Conservation (phyloP, 2,329 filamentous ascomycete species). For the Aureobasidium sp. region DNA sequence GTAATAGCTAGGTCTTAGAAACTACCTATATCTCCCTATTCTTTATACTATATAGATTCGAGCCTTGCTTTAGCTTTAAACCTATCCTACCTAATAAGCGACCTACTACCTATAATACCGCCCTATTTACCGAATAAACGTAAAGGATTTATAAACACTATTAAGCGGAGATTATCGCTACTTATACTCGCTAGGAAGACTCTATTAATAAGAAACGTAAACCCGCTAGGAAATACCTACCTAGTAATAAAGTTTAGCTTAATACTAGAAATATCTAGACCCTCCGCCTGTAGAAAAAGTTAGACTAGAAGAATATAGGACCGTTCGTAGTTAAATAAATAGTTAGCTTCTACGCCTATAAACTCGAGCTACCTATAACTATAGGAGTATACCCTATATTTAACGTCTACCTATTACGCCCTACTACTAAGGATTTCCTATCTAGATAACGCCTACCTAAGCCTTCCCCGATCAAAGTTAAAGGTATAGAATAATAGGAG, state of each 20-base stretch:
- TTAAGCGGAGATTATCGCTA: not conserved
- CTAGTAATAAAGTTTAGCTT: not conserved
- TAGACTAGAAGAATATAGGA: not conserved
- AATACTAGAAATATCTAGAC: not conserved
- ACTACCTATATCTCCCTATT: not conserved
- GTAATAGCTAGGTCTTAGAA: conserved; percentile 3
- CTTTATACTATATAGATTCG: not conserved
- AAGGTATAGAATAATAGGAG: not conserved
- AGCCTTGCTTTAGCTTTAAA: not conserved
- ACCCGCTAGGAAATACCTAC: not conserved
- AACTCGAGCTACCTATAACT: not conserved
- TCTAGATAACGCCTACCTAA: not conserved
- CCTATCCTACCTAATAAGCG: not conserved
- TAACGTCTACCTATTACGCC: not conserved
- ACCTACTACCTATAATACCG: not conserved
- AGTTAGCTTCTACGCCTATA: not conserved
- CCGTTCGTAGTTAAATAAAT: conserved; percentile 6
- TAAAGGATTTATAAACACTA: not conserved
- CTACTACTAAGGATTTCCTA: not conserved
- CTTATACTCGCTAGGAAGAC: not conserved
- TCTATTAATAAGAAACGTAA: not conserved
- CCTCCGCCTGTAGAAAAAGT: not conserved
- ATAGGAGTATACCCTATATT: conserved; percentile 3
- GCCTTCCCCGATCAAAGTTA: not conserved
- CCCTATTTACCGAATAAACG: conserved; percentile 3